Percentiles rank a stretch among this genome's conserved stretches.
These are phyloP conservation scores for Wallemia hederae DNA, from an alignment of 1,284 basidiomycete genomes.

Conservation along the genomic window DNA sequence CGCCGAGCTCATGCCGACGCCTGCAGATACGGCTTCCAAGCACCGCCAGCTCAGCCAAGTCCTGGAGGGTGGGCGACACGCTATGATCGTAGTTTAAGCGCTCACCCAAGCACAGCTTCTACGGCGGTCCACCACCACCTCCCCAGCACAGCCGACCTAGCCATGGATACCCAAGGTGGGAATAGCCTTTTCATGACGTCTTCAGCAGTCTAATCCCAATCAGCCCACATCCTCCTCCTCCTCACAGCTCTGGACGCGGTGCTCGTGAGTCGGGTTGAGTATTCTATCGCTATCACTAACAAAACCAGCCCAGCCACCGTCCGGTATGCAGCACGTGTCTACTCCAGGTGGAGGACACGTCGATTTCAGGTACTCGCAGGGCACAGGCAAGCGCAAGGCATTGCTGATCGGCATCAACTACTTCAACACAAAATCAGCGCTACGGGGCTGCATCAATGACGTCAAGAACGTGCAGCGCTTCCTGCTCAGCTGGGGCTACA, in stretches of 20 bases:
- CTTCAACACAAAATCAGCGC: constrained; percentile 9
- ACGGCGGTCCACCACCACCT: not conserved
- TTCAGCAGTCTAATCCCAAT: too few relatives aligned
- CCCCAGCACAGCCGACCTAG: not conserved
- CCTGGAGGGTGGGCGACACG: not conserved
- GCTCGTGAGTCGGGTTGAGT: too few relatives aligned
- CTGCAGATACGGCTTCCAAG: not conserved
- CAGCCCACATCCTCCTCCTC: too few relatives aligned
- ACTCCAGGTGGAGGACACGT: not conserved
- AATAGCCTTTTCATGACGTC: too few relatives aligned
- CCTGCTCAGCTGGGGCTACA: constrained; percentile 11
- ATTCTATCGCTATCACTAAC: too few relatives aligned
- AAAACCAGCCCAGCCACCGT: not conserved
- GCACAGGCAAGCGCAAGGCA: constrained; percentile 13
- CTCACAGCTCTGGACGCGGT: too few relatives aligned
- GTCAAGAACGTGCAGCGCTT: constrained; percentile 14
- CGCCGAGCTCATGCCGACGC: not conserved
- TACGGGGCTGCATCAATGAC: constrained; percentile 15
- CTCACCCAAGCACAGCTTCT: not conserved
- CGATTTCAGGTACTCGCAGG: not conserved
- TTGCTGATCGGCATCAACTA: constrained; percentile 16
- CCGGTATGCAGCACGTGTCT: not conserved
- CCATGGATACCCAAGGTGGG: too few relatives aligned
- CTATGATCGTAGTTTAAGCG: not conserved
- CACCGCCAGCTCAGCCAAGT: not conserved